Evolutionary conservation across 2,329 filamentous ascomycete species (phyloP), one percentile per base, ranked within the genome.

Genomic region (Fusarium algeriense): DNA sequence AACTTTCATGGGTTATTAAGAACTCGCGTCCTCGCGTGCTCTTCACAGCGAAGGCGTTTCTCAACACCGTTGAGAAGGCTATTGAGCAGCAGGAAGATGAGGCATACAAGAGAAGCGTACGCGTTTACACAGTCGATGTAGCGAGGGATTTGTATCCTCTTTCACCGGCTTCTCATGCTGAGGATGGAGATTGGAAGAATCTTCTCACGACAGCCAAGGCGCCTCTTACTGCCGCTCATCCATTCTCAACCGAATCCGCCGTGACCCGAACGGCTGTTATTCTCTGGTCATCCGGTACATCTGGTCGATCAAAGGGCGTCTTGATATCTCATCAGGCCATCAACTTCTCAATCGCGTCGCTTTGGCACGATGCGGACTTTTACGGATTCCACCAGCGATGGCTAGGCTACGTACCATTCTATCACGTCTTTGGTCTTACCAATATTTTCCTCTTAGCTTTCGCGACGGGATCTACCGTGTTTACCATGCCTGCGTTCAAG

Each of bases 261-360:
- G 19, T 45, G 8, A 90, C 91, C 72, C 93, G 93, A 77, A 91
- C 88, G 5, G 82, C 82, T 43, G 73, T 84, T 2, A 82, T 84
- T 50, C 78, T 84, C 55, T 84, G 82, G 82, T 84, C 82, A 0
- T 89, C 86, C 1, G 87, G 92, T 15, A 93, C 90, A 0, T 94
- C 92, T 0, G 92, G 92, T 3, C 84, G 91, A 1, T 91, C 92
- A 15, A 94, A 94, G 77, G 92, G 92, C 40, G 92, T 94, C 2
- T 86, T 92, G 75, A 89, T 94, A 57, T 89, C 89, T 4, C 92
- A 94, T 78, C 83, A 83, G 62, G 92, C 92, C 64, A 89, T 84
- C 62, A 83, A 91, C 79, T 86, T 92, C 66, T 84, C 90, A 41
- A 89, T 85, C 20, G 76, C 78, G 1, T 81, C 82, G 4, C 78